Evolutionary conservation across 176 grass and related monocot genomes (phyloP).

Genomic region (Eremochloa ophiuroides): DNA sequence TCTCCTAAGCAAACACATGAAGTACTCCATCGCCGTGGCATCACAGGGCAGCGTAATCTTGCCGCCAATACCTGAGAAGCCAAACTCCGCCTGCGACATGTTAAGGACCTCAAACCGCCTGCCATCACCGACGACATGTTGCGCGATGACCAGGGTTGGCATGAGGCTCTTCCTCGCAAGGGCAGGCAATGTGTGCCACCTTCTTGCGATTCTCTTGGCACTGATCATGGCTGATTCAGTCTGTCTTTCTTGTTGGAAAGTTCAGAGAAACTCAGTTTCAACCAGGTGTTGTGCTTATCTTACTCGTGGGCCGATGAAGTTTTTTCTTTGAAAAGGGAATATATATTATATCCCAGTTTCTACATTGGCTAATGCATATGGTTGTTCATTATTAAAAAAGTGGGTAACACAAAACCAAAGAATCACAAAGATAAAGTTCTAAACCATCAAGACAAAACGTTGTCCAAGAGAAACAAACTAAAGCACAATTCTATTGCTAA

Average conservation of each 20-base stretch:
- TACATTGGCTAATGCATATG: too few species aligned
- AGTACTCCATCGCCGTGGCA: slow-evolving; percentile 30
- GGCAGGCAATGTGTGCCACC: slow-evolving; percentile 38
- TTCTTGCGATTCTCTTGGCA: slow-evolving; percentile 41
- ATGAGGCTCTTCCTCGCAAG: slow-evolving; percentile 36
- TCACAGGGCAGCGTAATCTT: slow-evolving; percentile 52
- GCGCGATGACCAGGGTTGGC: background rate
- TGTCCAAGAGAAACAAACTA: too few species aligned
- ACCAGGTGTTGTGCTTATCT: background rate
- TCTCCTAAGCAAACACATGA: slow-evolving; percentile 30
- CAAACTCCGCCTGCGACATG: slow-evolving; percentile 56
- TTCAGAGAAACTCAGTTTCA: background rate
- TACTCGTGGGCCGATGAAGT: slow-evolving; percentile 1
- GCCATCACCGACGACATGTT: slow-evolving; percentile 13
- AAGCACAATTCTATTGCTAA: too few species aligned
- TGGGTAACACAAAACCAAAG: too few species aligned
- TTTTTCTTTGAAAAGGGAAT: too few species aligned
- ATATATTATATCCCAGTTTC: too few species aligned
- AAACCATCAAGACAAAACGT: too few species aligned
- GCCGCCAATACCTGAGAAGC: slow-evolving; percentile 12
- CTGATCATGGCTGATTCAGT: slow-evolving; percentile 25
- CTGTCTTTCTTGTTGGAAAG: background rate
- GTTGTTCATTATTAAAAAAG: too few species aligned
- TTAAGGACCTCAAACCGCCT: slow-evolving; percentile 40
- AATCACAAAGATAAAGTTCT: too few species aligned